Percentiles rank a stretch among this genome's conserved stretches.
phyloP scores from a whole-genome alignment of 2,329 filamentous ascomycete species.

The Pseudogymnoascus sp. region DNA sequence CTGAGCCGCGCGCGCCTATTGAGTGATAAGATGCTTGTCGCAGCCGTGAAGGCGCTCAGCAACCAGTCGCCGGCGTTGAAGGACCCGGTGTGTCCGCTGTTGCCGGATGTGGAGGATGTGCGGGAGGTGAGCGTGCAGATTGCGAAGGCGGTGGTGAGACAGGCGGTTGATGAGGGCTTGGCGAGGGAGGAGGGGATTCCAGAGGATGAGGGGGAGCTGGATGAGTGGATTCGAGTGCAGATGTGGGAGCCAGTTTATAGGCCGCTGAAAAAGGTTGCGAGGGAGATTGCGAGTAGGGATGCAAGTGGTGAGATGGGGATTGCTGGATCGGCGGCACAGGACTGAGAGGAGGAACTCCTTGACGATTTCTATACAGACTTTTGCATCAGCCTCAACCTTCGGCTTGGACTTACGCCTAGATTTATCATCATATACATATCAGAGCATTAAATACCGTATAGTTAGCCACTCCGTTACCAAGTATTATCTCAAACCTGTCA shows the following conservation, averaged over 20 bases:
- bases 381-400: neutral
- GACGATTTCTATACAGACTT: too few species aligned
- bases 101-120: constrained; percentile 70
- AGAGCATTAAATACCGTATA: neutral
- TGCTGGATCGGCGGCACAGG: constrained; percentile 17
- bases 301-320: constrained; percentile 51
- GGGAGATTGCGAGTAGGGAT: constrained; percentile 42
- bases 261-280: constrained; percentile 48
- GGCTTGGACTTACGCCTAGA: neutral
- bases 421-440: neutral
- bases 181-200: constrained; percentile 60
- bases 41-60: constrained; percentile 66
- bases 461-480: neutral
- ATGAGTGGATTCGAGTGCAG: constrained; percentile 61
- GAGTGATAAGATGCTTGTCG: constrained; percentile 72
- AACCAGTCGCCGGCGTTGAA: constrained; percentile 60
- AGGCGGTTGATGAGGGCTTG: constrained; percentile 61
- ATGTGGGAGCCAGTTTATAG: constrained; percentile 72
- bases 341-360: neutral
- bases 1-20: constrained; percentile 59
- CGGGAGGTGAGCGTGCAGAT: constrained; percentile 69
- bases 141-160: constrained; percentile 64
- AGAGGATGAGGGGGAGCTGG: constrained; percentile 25
- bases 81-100: constrained; percentile 54
- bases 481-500: neutral